Evolutionary conservation across 352 stramenopile genomes (phyloP), one percentile per base, ranked within the genome.

Genomic region (Globisporangium heterothallicum): DNA sequence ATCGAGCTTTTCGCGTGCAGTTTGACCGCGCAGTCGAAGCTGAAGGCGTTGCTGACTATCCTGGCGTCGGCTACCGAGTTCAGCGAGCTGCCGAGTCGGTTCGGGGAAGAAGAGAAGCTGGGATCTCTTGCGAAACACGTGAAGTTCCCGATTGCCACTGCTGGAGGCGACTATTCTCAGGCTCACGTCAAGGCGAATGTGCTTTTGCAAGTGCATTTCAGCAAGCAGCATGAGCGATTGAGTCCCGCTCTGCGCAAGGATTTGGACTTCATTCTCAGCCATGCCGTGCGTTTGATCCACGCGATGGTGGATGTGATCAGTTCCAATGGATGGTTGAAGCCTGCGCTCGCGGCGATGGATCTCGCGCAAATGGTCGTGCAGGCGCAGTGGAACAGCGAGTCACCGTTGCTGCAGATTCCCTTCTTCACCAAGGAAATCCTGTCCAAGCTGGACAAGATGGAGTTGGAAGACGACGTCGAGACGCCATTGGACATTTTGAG

Each of bases 251-350:
- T 99, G 47, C 80, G 77, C 0, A 72, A 81, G 34, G 97, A 99
- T 71, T 76, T 98, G 36, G 82, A 97, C 56, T 73, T 78, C 14
- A 76, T 99, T 45, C 56, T 99, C 12, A 81, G 70, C 14, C 84
- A 97, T 40, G 86, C 88, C 1, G 81, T 98, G 19, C 92, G 93
- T 42, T 73, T 99, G 19, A 68, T 99, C 51, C 95, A 98, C 59
- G 95, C 96, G 3, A 97, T 99, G 72, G 97, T 99, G 44, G 97
- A 99, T 67, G 97, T 99, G 12, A 98, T 99, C 50, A 98, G 94
- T 51, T 99, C 93, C 41, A 98, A 98, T 66, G 94, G 96, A 4
- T 99, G 96, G 96, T 78, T 99, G 10, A 99, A 98, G 72, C 97
- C 97, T 6, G 97, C 97, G 4, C 68, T 99, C 7, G 92, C 95